Evolutionary conservation across 106 monocot genomes (phyloP).

Genomic region (Platanthera zijinensis): DNA sequence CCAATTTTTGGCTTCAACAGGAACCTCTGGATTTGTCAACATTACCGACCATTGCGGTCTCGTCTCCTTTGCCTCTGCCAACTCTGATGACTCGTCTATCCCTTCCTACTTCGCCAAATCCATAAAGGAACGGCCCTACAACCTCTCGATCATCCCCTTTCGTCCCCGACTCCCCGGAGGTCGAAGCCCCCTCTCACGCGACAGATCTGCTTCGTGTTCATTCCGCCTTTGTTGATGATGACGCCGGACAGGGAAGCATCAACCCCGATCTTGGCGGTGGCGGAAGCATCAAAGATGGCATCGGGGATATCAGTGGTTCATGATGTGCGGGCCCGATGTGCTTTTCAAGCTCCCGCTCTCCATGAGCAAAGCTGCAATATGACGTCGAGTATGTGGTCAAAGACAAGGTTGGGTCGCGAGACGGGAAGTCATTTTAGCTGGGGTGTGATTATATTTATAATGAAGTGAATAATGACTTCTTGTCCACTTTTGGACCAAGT

Average conservation of each 20-base stretch:
- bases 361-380: slow-evolving; percentile 36
- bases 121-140: slow-evolving; percentile 19
- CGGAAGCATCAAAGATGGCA: slow-evolving; percentile 55
- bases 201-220: slow-evolving; percentile 62
- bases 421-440: too few species aligned
- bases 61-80: slow-evolving; percentile 24
- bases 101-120: slow-evolving; percentile 16
- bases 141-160: slow-evolving; percentile 19
- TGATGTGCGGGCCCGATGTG: slow-evolving; percentile 13
- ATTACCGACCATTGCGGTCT: slow-evolving; percentile 32
- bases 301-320: background rate
- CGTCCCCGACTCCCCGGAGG: slow-evolving; percentile 9
- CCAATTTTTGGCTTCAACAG: too few species aligned
- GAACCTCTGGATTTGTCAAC: slow-evolving; percentile 47
- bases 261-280: slow-evolving; percentile 72
- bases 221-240: slow-evolving; percentile 72
- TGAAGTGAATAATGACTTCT: too few species aligned
- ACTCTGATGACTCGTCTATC: background rate
- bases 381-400: too few species aligned
- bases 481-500: too few species aligned
- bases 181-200: slow-evolving; percentile 26
- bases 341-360: slow-evolving; percentile 34
- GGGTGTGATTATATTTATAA: too few species aligned
- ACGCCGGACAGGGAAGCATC: slow-evolving; percentile 76
- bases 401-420: too few species aligned